Percentiles rank a stretch among this genome's conserved stretches.
phyloP scores from a whole-genome alignment of 495 filamentous ascomycete genomes.

The Polyplosphaeria fusca region DNA sequence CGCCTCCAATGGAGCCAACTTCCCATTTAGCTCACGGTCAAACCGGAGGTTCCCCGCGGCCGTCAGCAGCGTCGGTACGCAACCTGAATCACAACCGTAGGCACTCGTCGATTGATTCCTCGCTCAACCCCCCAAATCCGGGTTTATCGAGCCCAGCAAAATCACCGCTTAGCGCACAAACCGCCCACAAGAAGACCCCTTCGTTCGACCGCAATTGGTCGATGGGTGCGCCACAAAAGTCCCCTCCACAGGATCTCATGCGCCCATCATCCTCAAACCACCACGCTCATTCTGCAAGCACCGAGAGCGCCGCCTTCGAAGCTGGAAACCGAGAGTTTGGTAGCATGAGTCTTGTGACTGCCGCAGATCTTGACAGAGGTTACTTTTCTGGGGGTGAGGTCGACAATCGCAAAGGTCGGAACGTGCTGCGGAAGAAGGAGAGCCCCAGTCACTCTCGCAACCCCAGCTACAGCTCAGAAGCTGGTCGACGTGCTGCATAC shows the following conservation, averaged over 20 bases:
- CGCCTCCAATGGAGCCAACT: conserved; percentile 33
- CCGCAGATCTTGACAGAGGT: conserved; percentile 72
- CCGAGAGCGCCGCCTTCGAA: conserved; percentile 31
- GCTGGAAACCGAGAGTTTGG: conserved; percentile 5
- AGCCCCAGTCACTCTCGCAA: conserved; percentile 36
- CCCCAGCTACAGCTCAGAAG: conserved; percentile 34
- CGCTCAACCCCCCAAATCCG: conserved; percentile 31
- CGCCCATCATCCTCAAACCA: conserved; percentile 28
- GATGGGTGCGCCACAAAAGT: conserved; percentile 53
- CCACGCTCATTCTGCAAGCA: conserved; percentile 38
- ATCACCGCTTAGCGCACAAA: no score
- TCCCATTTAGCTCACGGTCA: conserved; percentile 50
- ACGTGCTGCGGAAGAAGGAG: conserved; percentile 77
- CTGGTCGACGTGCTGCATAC: conserved; percentile 20
- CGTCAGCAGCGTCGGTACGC: conserved; percentile 79
- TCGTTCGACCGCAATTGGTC: conserved; percentile 93
- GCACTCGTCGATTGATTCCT: conserved; percentile 79
- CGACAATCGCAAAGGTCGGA: conserved; percentile 66
- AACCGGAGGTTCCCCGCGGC: conserved; percentile 39
- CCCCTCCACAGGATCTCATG: conserved; percentile 2
- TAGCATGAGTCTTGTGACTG: conserved; percentile 30
- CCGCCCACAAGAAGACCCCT: conserved; percentile 69
- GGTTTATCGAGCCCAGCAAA: conserved; percentile 9
- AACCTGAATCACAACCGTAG: conserved; percentile 81
- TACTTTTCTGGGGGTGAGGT: conserved; percentile 91